Conservation (phyloP, 2,329 filamentous ascomycete species). For the Knufia fluminis region DNA sequence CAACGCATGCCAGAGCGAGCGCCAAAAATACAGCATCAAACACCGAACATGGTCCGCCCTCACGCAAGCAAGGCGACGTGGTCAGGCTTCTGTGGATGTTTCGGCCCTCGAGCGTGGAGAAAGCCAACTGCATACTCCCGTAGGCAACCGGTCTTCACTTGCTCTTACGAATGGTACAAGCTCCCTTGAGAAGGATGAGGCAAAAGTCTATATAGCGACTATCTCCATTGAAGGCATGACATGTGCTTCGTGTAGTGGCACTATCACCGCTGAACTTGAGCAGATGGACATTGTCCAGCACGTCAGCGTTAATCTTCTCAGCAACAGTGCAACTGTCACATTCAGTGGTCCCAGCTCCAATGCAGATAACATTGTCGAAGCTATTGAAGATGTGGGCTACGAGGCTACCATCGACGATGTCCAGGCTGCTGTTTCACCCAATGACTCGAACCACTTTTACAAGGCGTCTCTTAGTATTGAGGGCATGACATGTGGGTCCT, state of each 20-base stretch:
- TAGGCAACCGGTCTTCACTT: background rate
- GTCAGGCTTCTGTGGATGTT: background rate
- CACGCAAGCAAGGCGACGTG: background rate
- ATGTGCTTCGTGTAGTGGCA: slow-evolving; percentile 58
- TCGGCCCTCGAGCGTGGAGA: background rate
- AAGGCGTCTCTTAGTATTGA: slow-evolving; percentile 42
- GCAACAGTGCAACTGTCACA: slow-evolving; percentile 56
- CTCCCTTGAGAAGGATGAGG: slow-evolving; percentile 3
- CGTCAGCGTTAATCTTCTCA: slow-evolving; percentile 54
- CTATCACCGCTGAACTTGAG: slow-evolving; percentile 51
- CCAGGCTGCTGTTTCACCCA: background rate
- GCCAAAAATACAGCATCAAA: background rate
- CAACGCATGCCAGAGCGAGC: slow-evolving; percentile 33
- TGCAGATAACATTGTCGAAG: slow-evolving; percentile 39
- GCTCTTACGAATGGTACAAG: background rate
- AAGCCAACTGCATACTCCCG: background rate
- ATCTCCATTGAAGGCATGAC: slow-evolving; percentile 61
- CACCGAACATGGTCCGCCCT: background rate
- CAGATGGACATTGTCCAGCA: slow-evolving; percentile 50
- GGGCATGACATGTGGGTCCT: slow-evolving; percentile 52
- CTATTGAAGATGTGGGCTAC: slow-evolving; percentile 42
- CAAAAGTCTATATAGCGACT: slow-evolving; percentile 24
- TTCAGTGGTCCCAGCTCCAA: slow-evolving; percentile 42
- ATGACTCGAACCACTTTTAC: slow-evolving; percentile 22
- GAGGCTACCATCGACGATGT: slow-evolving; percentile 36